A percentile compares a stretch with the other conserved stretches of the same genome.
Conservation (phyloP, 1,284 basidiomycete genomes). For the Leccinum subrobustum region DNA sequence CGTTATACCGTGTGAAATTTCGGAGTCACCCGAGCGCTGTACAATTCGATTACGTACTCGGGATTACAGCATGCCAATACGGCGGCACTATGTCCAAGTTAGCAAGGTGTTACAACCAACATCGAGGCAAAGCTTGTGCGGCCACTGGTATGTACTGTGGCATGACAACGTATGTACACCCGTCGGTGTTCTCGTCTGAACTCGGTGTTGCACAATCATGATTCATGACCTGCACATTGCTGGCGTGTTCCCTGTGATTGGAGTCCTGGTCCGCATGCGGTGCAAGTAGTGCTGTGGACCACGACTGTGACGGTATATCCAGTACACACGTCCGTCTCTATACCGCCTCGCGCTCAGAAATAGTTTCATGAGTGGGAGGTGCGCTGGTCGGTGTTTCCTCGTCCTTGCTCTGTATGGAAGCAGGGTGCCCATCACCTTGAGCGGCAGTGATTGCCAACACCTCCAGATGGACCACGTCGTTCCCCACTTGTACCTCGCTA, state of each 20-base stretch:
- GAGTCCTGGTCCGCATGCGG: neutral
- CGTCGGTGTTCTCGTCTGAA: neutral
- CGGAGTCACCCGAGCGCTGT: neutral
- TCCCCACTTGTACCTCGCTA: neutral
- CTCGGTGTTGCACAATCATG: neutral
- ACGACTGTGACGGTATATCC: neutral
- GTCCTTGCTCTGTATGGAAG: slow-evolving; percentile 7
- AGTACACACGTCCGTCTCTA: neutral
- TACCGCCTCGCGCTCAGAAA: neutral
- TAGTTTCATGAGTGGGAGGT: neutral
- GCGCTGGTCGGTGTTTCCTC: neutral
- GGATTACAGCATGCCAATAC: too few species aligned
- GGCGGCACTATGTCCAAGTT: too few species aligned
- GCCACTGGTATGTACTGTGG: too few species aligned
- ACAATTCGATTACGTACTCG: too few species aligned
- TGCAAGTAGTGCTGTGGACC: neutral
- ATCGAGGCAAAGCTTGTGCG: too few species aligned
- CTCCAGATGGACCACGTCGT: slow-evolving; percentile 3
- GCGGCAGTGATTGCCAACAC: neutral
- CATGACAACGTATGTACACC: neutral
- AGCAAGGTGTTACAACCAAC: too few species aligned
- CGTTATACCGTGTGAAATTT: neutral
- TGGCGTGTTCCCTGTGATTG: neutral
- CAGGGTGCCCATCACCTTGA: neutral
- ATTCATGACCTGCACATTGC: neutral